Percentiles rank a stretch among this genome's conserved stretches.
phyloP scores from a whole-genome alignment of 306 rosid species.

The Malus orientalis region DNA sequence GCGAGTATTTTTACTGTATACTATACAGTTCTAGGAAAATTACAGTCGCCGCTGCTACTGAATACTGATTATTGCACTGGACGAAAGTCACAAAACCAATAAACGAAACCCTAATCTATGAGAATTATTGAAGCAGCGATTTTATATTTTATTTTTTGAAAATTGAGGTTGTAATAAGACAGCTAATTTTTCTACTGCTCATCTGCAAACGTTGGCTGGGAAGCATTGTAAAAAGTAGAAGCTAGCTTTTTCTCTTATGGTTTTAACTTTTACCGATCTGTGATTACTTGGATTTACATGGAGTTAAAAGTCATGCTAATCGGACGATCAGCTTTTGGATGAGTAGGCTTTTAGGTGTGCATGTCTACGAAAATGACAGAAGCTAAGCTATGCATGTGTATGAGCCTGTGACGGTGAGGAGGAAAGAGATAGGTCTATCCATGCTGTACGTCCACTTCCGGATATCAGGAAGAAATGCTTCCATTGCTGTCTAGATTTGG shows the following conservation, averaged over 20 bases:
- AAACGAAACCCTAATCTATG: neutral
- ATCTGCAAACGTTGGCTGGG: neutral
- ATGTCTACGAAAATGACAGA: constrained; percentile 7
- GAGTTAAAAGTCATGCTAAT: neutral
- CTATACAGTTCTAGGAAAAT: too few relatives aligned
- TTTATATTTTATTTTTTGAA: neutral
- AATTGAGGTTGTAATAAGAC: neutral
- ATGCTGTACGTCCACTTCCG: neutral
- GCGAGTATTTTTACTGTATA: too few relatives aligned
- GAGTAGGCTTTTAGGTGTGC: constrained; percentile 1
- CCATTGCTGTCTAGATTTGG: neutral
- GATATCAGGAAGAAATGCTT: neutral
- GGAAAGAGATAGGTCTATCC: too few relatives aligned
- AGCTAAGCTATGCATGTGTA: neutral
- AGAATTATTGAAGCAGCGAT: neutral
- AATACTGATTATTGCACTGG: neutral
- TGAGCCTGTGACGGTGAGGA: too few relatives aligned
- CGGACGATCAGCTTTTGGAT: neutral
- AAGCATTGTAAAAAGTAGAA: neutral
- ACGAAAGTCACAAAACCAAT: neutral
- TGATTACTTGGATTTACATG: neutral
- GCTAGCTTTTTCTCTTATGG: neutral
- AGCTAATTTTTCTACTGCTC: neutral
- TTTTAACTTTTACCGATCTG: neutral
- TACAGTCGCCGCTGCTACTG: neutral